Evolutionary conservation across 768 basidiomycete genomes (phyloP), one percentile per base, ranked within the genome.

Genomic region (Lactarius psammicola): DNA sequence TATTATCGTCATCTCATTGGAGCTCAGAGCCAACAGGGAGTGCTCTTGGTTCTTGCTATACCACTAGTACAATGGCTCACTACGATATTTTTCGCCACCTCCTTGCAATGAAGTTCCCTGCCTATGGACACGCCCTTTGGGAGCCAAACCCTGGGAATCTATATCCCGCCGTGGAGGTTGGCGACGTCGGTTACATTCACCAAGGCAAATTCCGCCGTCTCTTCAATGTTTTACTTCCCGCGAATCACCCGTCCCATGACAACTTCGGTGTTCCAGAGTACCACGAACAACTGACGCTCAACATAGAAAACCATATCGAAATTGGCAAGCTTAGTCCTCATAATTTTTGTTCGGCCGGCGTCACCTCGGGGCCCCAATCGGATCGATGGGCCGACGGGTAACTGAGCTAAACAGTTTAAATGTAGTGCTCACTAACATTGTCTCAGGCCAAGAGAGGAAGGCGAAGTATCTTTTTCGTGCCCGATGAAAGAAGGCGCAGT

Each of bases 101-200:
- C n/a, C 63, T 68, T 18, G 36, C 51, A 26, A 26, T 59, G 1
- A 59, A 36, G 26, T 53, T 53, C 8, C 59, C 65, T 30, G 64
- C 64, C 3, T 57, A 68, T 30, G 65, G 65, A 11, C n/a, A 58
- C 8, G 66, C 69, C 1, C 62, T 70, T 3, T 70, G 69, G 67
- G 62, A 68, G 17, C 71, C 71, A 23, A 56, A 44, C n/a, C 66
- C 69, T 5, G 55, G 46, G 13, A 20, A 31, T n/a, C 42, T 51
- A 17, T 65, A 70, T 51, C 28, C 31, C 3, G 49, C 31, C 2
- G 69, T 70, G 26, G 62, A 63, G 17, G 61, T 70, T 26, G 71
- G 69, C 34, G 69, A 71, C 60, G 71, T 71, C 30, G 71, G 71
- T 10, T 71, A 62, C 40, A 51, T 68, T n/a, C 55, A 64, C 34